phyloP scores from a whole-genome alignment of 768 basidiomycete species.

The Panaeolus papilionaceus region DNA sequence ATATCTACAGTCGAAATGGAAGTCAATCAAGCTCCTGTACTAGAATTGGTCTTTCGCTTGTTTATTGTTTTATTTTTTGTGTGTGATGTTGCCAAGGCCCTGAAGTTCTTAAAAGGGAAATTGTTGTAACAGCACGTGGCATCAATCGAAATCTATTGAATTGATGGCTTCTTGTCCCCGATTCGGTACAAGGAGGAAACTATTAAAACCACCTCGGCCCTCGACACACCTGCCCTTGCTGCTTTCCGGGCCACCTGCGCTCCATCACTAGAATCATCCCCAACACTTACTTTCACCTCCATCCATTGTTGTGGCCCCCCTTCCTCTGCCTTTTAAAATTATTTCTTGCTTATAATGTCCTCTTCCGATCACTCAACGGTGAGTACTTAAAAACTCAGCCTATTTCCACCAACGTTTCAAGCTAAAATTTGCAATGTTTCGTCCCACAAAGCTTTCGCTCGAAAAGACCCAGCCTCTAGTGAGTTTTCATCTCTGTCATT shows the following conservation, averaged over 20 bases:
- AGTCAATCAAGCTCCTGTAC: background rate
- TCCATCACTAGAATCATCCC: constrained; percentile 17
- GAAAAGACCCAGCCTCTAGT: constrained; percentile 34
- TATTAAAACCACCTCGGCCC: constrained; percentile 31
- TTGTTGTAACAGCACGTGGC: constrained; percentile 38
- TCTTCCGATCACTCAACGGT: constrained; percentile 45
- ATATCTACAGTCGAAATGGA: too few relatives aligned
- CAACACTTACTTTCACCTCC: background rate
- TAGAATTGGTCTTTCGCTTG: background rate
- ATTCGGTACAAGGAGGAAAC: constrained; percentile 31
- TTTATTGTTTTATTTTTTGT: background rate
- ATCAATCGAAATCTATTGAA: background rate
- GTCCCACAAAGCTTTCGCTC: constrained; percentile 27
- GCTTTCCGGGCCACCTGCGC: constrained; percentile 25
- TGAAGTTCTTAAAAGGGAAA: constrained; percentile 34
- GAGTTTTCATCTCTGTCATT: constrained; percentile 18
- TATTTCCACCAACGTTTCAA: background rate
- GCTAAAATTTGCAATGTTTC: constrained; percentile 18
- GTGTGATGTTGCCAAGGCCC: constrained; percentile 9
- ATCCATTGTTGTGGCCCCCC: constrained; percentile 20
- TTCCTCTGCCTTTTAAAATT: constrained; percentile 16
- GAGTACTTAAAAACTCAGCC: constrained; percentile 18
- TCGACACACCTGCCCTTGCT: constrained; percentile 11
- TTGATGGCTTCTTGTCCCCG: constrained; percentile 33
- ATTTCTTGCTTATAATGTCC: constrained; percentile 34